Base-by-base conservation (phyloP, 768 basidiomycete species). In the Xerocomus brunneocitrinus region DNA sequence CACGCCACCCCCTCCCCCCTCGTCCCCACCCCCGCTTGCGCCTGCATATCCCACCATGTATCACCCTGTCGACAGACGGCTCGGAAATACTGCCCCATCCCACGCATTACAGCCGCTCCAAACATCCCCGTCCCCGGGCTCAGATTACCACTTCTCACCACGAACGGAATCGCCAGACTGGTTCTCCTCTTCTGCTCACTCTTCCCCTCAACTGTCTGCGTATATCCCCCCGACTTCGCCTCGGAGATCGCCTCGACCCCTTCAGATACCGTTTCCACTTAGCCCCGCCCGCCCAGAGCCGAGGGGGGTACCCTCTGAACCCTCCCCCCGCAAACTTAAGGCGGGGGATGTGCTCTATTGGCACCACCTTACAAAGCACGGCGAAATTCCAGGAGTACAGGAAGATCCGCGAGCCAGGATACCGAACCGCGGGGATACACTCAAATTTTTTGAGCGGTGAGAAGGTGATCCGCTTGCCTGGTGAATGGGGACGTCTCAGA, bases 281-380 rank as follows among this genome's bases (percentile, higher is more conserved):
- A 25, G 52, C 12, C 59, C 50, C 12, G 8, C 50, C 25, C 48
- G 53, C 16, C 47, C 50, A 14, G 59, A 55, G 19, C 38, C 55
- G 24, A 53, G 60, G 50, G 52, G 48, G 16, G 34, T 51, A 8
- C 54, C 52, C 12, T 54, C 58, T 28, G 67, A 67, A 42, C 50
- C 71, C 36, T 54, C 48, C 52, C 67, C 69, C 35, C 72, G 70
- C 52, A 73, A 67, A 45, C 77, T 85, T 31, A 74, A 71, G 60
- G 72, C 75, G 9, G 87, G 87, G 22, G 85, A 88, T 56, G 63
- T 81, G 9, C 71, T 90, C 16, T 87, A 78, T 62, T 91, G 88
- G 88, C 87, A 90, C 64, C 83, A 89, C 59, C 82, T 90, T 54
- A 67, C 76, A 45, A 81, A 80, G 58, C 79, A 76, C 54, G 88